Evolutionary conservation across 345 rosid genomes (phyloP).

Genomic region (Carallia brachiata): DNA sequence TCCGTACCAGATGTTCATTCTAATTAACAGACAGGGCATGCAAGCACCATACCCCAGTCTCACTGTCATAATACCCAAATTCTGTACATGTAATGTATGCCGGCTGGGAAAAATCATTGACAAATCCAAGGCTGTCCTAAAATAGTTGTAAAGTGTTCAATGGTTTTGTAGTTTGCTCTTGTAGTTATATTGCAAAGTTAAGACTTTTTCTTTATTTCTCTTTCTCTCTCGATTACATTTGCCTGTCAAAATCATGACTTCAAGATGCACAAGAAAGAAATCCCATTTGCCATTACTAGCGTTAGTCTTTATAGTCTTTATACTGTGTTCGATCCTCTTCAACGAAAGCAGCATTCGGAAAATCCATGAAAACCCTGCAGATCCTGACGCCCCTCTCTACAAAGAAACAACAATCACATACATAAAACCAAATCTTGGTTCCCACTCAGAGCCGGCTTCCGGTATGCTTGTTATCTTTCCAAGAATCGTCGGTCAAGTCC

Average conservation of each 20-base stretch:
- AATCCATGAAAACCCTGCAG: conserved; percentile 41
- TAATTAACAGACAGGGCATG: no score
- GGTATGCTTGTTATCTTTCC: conserved; percentile 32
- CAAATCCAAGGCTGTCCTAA: no score
- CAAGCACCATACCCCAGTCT: no score
- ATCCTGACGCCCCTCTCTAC: conserved; percentile 17
- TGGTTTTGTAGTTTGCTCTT: neutral
- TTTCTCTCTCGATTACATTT: neutral
- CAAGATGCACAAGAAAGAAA: conserved; percentile 73
- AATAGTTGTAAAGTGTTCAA: neutral
- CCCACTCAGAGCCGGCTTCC: conserved; percentile 16
- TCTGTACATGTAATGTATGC: no score
- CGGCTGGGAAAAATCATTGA: no score
- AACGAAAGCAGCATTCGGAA: conserved; percentile 54
- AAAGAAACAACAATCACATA: conserved; percentile 29
- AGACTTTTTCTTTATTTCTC: no score
- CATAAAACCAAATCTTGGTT: conserved; percentile 56
- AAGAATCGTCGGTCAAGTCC: neutral
- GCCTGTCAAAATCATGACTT: conserved; percentile 33
- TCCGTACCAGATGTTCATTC: no score
- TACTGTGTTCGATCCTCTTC: conserved; percentile 49
- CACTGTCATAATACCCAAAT: no score
- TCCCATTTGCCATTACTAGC: conserved; percentile 57
- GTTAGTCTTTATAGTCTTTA: conserved; percentile 40
- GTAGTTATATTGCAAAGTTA: neutral